A percentile compares a stretch with the other conserved stretches of the same genome.
These are phyloP conservation scores for Capronia americana DNA, from an alignment of 2,329 filamentous ascomycete genomes.

Conservation along the genomic window DNA sequence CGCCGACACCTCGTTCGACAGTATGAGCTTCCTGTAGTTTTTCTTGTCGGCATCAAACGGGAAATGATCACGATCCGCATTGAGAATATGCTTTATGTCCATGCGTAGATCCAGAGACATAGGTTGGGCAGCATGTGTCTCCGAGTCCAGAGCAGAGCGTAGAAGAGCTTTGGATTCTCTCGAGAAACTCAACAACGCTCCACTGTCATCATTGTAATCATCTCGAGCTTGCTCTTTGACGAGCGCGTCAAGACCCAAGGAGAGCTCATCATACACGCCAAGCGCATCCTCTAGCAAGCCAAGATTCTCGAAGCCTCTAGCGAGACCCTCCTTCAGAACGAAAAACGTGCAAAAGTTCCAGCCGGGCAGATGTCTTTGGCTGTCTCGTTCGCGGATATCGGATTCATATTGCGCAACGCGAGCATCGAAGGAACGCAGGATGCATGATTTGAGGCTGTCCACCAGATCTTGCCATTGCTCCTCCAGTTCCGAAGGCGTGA, in stretches of 20 bases:
- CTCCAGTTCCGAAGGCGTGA: constrained; percentile 80
- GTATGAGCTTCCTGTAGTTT: constrained; percentile 86
- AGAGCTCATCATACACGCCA: constrained; percentile 92
- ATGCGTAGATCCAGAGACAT: constrained; percentile 41
- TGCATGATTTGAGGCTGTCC: constrained; percentile 82
- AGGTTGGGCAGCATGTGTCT: constrained; percentile 22
- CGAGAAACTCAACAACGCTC: constrained; percentile 73
- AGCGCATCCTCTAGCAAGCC: constrained; percentile 94
- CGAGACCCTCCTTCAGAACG: constrained; percentile 92
- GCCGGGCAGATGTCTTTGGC: constrained; percentile 82
- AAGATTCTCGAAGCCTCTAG: constrained; percentile 92
- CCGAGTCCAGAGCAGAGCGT: constrained; percentile 55
- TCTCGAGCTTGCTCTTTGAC: constrained; percentile 74
- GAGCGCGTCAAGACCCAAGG: constrained; percentile 81
- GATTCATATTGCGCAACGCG: constrained; percentile 95
- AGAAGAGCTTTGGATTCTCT: constrained; percentile 72
- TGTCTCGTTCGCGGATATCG: constrained; percentile 92
- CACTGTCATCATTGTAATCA: constrained; percentile 69
- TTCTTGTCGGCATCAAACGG: constrained; percentile 68
- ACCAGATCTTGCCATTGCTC: constrained; percentile 85
- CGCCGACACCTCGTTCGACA: constrained; percentile 92
- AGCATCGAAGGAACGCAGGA: constrained; percentile 86
- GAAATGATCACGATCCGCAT: constrained; percentile 34
- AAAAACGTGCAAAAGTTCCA: constrained; percentile 99
- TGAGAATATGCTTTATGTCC: constrained; percentile 28